These are phyloP conservation scores for Kwoniella heveanensis DNA, from an alignment of 768 basidiomycete genomes.

Conservation along the genomic window DNA sequence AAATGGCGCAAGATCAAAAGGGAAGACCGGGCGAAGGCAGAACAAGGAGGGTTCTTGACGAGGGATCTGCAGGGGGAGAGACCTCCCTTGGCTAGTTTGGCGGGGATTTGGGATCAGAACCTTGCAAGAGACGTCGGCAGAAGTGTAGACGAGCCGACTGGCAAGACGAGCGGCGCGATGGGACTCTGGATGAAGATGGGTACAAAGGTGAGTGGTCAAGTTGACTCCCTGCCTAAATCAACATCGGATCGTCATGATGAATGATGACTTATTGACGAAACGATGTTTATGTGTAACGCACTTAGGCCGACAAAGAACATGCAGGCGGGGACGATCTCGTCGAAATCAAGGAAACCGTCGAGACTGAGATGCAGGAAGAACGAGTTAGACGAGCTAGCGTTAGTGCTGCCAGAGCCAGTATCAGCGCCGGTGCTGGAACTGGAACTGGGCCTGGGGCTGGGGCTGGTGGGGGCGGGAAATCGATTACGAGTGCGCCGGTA, in stretches of 20 bases:
- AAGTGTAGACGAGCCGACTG: slow-evolving; percentile 53
- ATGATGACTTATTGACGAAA: no score
- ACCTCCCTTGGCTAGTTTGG: slow-evolving; percentile 52
- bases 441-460: no score
- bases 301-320: slow-evolving; percentile 48
- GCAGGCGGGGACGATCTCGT: slow-evolving; percentile 43
- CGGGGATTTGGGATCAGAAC: slow-evolving; percentile 40
- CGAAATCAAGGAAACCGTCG: slow-evolving; percentile 40
- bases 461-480: no score
- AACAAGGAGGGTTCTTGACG: slow-evolving; percentile 51
- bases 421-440: not conserved
- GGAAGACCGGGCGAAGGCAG: slow-evolving; percentile 46
- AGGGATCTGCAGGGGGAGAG: slow-evolving; percentile 48
- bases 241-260: no score
- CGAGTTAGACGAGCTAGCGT: slow-evolving; percentile 11
- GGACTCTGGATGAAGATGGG: slow-evolving; percentile 50
- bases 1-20: slow-evolving; percentile 43
- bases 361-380: slow-evolving; percentile 31
- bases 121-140: slow-evolving; percentile 44
- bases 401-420: not conserved
- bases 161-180: slow-evolving; percentile 49
- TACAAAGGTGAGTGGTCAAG: slow-evolving; percentile 37
- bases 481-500: not conserved
- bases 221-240: not conserved
- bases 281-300: no score